Base-by-base conservation (phyloP, 2,329 filamentous ascomycete genomes). In the Pseudogymnoascus sp. region DNA sequence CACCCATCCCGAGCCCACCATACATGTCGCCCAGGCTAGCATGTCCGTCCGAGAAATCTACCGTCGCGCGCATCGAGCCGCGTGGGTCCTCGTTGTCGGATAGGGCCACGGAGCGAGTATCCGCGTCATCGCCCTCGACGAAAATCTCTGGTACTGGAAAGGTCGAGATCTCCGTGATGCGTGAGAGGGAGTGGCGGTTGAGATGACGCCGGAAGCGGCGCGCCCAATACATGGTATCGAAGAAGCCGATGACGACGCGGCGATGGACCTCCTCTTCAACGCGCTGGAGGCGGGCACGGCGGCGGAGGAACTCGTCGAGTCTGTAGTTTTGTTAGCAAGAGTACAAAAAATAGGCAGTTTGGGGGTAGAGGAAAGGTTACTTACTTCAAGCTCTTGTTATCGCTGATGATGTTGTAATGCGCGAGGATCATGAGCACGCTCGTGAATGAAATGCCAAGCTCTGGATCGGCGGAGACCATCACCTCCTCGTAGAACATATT, bases 401-500 rank as follows among this genome's bases (percentile, higher is more conserved):
- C 95, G 69, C 88, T 96, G 74, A 99, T 99, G 72, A 99, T 92
- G 72, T 97, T 99, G 81, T 99, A 96, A 76, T 99, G 95, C 35
- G 96, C 93, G 64, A 99, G 81, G 65, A 96, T 96, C 89, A 99
- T 95, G 61, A 99, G 81, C 21, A 97, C 88, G 6, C 89, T 88
- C 2, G 91, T 95, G 75, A 99, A 99, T 0, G 90, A 88, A 65
- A 99, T 96, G 59, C 95, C 95, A 66, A 85, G 84, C 71, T 96
- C 91, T 0, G 88, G 89, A 74, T 99, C 93, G 4, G 93, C 91
- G 4, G 92, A 93, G 5, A 97, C 91, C 75, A 97, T 85, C 19
- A 97, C 90, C 77, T 99, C 96, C 75, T 97, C 93, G 72, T 91
- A 99, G 75, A 99, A 99, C n/a, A 89, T 83, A 70, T 96, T 96